Evolutionary conservation across 2,329 filamentous ascomycete species (phyloP).

Genomic region (Ophiostoma angusticollis): DNA sequence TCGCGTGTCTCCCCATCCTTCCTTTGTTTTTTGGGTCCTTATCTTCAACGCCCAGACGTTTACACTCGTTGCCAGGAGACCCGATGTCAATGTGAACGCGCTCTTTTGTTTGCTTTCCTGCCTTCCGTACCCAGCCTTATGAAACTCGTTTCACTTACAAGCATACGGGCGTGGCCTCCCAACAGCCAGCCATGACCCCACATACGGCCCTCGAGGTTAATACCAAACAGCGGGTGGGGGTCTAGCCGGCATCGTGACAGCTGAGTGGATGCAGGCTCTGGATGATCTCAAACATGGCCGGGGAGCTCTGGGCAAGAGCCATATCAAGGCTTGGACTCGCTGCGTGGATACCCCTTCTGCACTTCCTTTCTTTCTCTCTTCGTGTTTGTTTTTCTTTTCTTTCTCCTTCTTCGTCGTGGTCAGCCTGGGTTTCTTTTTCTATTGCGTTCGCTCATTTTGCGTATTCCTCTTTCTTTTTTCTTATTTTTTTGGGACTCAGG

Average conservation of each 20-base stretch:
- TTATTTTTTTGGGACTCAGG: not conserved
- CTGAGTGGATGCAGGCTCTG: not conserved
- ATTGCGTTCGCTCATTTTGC: not conserved
- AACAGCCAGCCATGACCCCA: not conserved
- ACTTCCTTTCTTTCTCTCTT: not conserved
- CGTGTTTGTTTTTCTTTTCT: not conserved
- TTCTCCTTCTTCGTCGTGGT: not conserved
- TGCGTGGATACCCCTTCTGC: not conserved
- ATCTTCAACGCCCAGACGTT: too few relatives aligned
- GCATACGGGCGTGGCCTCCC: not conserved
- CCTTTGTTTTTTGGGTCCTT: too few relatives aligned
- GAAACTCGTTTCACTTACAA: constrained; percentile 8
- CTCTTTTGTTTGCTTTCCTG: not conserved
- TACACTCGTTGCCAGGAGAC: too few relatives aligned
- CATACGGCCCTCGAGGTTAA: not conserved
- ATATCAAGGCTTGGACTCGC: constrained; percentile 1
- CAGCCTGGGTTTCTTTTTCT: not conserved
- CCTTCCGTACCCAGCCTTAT: constrained; percentile 1
- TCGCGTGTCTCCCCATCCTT: too few relatives aligned
- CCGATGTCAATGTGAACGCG: too few relatives aligned
- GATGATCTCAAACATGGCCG: not conserved
- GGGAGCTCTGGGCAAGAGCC: not conserved
- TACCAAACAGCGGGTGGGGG: constrained; percentile 2
- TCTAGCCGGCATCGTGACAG: constrained; percentile 4
- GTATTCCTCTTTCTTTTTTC: not conserved